Evolutionary conservation across 345 rosid species (phyloP).

Genomic region (Excoecaria cochinchinensis): DNA sequence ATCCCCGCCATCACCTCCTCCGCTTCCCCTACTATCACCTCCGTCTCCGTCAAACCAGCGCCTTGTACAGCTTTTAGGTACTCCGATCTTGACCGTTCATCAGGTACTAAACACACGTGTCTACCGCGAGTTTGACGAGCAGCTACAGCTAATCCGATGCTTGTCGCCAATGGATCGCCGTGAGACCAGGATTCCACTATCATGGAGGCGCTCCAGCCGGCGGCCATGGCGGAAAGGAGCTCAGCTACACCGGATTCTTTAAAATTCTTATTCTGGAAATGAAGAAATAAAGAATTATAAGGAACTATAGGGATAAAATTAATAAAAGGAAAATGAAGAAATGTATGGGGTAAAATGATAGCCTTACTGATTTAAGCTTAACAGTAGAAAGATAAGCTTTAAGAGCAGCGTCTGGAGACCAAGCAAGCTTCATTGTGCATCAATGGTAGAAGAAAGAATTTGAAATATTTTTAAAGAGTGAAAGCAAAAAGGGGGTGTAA

Average conservation of each 20-base stretch:
- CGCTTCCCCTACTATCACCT: slow-evolving; percentile 51
- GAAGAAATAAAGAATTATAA: not conserved
- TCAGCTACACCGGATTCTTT: slow-evolving; percentile 68
- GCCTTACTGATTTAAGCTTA: slow-evolving; percentile 41
- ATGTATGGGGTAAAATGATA: too few relatives aligned
- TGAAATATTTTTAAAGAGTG: not conserved
- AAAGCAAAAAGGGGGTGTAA: not conserved
- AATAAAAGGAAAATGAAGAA: not conserved
- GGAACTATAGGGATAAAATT: not conserved
- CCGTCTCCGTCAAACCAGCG: slow-evolving; percentile 30
- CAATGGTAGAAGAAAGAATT: not conserved
- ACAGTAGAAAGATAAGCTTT: slow-evolving; percentile 73
- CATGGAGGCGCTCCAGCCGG: slow-evolving; percentile 79
- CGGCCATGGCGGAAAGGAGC: slow-evolving; percentile 82
- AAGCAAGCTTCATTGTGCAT: slow-evolving; percentile 60
- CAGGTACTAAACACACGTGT: slow-evolving; percentile 79
- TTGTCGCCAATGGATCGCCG: slow-evolving; percentile 59
- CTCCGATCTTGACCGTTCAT: slow-evolving; percentile 58
- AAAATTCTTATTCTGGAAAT: slow-evolving; percentile 45
- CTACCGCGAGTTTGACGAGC: slow-evolving; percentile 65
- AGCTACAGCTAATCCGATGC: slow-evolving; percentile 74
- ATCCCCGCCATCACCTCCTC: slow-evolving; percentile 53
- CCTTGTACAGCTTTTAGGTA: slow-evolving; percentile 44
- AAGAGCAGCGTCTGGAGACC: slow-evolving; percentile 83
- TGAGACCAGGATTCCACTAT: slow-evolving; percentile 74